Conservation (phyloP, 208 protist species). For the Acanthamoeba rhysodes region DNA sequence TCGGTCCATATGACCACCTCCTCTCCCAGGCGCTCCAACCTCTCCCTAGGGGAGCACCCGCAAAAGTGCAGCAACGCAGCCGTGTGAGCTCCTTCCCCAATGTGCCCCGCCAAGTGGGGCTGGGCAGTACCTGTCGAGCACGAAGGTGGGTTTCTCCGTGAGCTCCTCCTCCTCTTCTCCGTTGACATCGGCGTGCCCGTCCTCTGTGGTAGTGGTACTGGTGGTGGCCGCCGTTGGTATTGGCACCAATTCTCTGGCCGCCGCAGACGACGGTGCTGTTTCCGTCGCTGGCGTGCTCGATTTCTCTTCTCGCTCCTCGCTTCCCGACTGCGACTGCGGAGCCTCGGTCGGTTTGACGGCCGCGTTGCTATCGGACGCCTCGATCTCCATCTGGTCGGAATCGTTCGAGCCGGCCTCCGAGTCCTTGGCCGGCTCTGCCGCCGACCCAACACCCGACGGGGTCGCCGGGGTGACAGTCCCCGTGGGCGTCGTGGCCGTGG, state of each 20-base stretch:
- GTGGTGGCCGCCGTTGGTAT: background rate
- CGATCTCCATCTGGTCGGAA: background rate
- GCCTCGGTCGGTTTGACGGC: background rate
- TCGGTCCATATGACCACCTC: slow-evolving; percentile 29
- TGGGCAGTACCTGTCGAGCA: background rate
- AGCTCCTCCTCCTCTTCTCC: background rate
- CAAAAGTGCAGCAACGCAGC: no score
- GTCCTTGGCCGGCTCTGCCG: background rate
- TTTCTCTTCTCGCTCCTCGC: background rate
- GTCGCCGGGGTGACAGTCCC: no score
- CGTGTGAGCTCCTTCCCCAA: background rate
- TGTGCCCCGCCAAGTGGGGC: background rate
- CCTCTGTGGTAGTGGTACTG: background rate
- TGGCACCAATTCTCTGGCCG: background rate
- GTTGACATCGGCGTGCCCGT: background rate
- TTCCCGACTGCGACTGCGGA: background rate
- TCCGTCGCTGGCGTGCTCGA: no score
- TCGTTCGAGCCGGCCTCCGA: background rate
- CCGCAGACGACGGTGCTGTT: background rate
- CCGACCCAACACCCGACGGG: no score
- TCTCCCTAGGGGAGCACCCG: background rate
- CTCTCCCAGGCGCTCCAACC: background rate
- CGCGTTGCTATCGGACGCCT: background rate
- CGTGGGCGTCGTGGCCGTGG: background rate
- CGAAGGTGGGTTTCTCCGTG: slow-evolving; percentile 9